Evolutionary conservation across 176 grass and related monocot species (phyloP), one percentile per base, ranked within the genome.

Genomic region (Poa pratensis): DNA sequence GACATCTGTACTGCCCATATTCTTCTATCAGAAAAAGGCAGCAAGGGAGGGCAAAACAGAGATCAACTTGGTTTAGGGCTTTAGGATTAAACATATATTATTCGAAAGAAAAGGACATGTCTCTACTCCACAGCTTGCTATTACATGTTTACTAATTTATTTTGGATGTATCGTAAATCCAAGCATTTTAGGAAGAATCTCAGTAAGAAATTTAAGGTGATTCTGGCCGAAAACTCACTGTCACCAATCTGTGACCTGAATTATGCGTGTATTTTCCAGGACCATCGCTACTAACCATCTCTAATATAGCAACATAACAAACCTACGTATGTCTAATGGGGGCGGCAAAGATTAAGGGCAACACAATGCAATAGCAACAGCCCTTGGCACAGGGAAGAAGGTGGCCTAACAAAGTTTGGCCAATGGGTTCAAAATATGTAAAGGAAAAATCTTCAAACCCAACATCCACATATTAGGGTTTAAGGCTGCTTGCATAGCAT

Each of bases 41-140:
- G 71, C 45, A 75, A 75, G 72, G 20, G 72, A 75, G 48, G 46
- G 72, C 72, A 75, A 75, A 75, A 53, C 15, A 52, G 16, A 52
- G 0, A 75, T 75, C 72, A 53, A 19, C 48, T 53, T 49, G 0
- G 46, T 75, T 18, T 27, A 10, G 45, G 46, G 4, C 46, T 52
- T 52, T 3, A n/a, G 28, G 50, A n/a, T 76, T 35, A 50, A 23
- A 75, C 23, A 76, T 57, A 76, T 57, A 77, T 55, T 54, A 22
- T 14, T 35, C 4, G 18, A 77, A 32, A 37, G 51, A 77, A 55
- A 22, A 77, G 30, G 74, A 77, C 50, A 54, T 51, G 24, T 54
- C 17, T 54, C 0, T 30, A 53, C 48, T 4, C 18, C 18, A 3
- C 30, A 57, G 15, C 22, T 73, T 73, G 49, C 70, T 50, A 22